Base-by-base conservation (phyloP, 352 stramenopile species). In the Phytophthora palmivora region DNA sequence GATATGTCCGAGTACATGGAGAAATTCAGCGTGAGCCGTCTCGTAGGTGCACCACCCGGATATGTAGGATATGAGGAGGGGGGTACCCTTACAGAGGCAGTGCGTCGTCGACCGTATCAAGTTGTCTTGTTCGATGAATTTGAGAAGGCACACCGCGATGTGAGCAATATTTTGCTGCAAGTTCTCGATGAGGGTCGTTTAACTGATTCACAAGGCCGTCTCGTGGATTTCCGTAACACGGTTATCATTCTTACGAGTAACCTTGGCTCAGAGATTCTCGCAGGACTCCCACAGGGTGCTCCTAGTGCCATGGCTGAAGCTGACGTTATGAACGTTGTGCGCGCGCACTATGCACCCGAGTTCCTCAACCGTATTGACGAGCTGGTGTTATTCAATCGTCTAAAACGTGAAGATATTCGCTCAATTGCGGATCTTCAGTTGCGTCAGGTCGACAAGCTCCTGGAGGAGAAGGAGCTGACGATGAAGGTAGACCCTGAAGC, bases 341-440 rank as follows among this genome's bases (percentile, higher is more conserved):
- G 95, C 24, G 79, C 93, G 15, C 84, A 98, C 58, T 99, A 99
- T 79, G 82, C 93, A 0, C 97, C 97, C 3, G 97, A 99, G 73
- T 99, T 99, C 71, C 78, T 99, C 19, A 99, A 99, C 73, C 92
- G 97, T 52, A 95, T 99, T 54, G 97, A 99, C 64, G 97, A 99
- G 63, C 86, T 98, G 22, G 95, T 99, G 24, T 90, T 99, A 33
- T 99, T 99, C 71, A 98, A 98, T 67, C 94, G 86, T 38, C 81
- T 99, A 11, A 76, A 79, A 16, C 89, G 90, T 36, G 70, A 96
- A 8, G 82, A 98, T 42, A 95, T 99, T 55, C 79, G 92, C 43
- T 73, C 82, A 12, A 99, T 99, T 80, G 97, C 98, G 6, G 79
- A 96, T 33, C 73, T 99, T 30, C 96, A 99, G 74, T 71, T 98